A percentile compares a stretch with the other conserved stretches of the same genome.
These are phyloP conservation scores for Skeletonema grethae DNA, from an alignment of 108 stramenopile species.

Conservation along the genomic window DNA sequence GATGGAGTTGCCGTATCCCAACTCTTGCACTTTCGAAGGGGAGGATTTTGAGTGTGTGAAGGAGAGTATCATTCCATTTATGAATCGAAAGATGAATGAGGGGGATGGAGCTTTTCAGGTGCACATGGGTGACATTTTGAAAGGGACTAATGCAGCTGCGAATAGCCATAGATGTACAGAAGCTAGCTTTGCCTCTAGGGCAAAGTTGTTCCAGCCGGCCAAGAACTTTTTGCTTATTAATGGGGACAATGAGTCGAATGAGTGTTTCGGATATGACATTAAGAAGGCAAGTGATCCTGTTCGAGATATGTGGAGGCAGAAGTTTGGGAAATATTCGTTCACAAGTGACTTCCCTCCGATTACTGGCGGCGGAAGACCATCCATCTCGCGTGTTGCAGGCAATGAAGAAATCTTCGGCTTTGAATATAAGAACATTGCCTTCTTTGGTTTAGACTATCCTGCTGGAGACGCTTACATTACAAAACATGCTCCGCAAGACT, in stretches of 20 bases:
- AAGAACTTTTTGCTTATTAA: background rate
- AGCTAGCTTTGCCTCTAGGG: too few species aligned
- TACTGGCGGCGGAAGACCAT: background rate
- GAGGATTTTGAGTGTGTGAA: too few species aligned
- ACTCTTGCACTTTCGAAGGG: too few species aligned
- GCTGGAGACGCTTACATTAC: background rate
- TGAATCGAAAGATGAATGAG: too few species aligned
- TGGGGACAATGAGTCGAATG: slow-evolving; percentile 7
- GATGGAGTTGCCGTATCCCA: too few species aligned
- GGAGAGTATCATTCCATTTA: too few species aligned
- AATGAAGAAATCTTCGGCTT: background rate
- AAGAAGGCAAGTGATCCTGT: background rate
- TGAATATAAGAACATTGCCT: background rate
- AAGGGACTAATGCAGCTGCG: too few species aligned
- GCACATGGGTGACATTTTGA: too few species aligned
- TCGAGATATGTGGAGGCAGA: background rate
- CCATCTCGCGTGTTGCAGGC: background rate
- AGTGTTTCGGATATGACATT: background rate
- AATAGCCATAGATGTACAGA: too few species aligned
- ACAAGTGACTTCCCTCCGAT: background rate
- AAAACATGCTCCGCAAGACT: background rate
- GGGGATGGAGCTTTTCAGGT: too few species aligned
- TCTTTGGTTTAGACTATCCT: slow-evolving; percentile 5
- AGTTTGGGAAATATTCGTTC: background rate
- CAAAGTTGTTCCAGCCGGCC: too few species aligned